Evolutionary conservation across 176 grass and related monocot species (phyloP).

Genomic region (Calamus simplicifolius): DNA sequence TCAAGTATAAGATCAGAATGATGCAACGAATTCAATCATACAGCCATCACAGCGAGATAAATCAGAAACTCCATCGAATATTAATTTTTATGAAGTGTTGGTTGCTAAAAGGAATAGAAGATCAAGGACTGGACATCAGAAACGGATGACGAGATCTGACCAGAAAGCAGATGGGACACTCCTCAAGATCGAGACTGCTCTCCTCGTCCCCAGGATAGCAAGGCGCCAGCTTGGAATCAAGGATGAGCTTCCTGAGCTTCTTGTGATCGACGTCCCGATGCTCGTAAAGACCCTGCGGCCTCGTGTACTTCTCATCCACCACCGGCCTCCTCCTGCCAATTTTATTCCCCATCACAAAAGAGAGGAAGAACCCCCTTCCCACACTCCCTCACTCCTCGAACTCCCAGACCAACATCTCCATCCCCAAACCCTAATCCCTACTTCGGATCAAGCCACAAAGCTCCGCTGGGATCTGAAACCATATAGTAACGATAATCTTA

Average conservation of each 20-base stretch:
- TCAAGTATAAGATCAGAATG: slow-evolving; percentile 7
- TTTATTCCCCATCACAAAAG: slow-evolving; percentile 70
- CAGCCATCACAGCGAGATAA: slow-evolving; percentile 1
- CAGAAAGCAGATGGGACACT: slow-evolving; percentile 99
- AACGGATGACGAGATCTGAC: slow-evolving; percentile 31
- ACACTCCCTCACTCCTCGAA: neutral
- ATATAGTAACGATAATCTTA: no score
- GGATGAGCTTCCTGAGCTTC: slow-evolving; percentile 96
- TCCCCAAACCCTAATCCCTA: neutral
- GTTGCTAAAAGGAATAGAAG: neutral
- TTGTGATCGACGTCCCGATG: slow-evolving; percentile 88
- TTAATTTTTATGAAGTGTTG: no score
- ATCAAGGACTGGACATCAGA: neutral
- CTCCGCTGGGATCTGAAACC: no score
- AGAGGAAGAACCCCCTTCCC: neutral
- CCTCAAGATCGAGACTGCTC: slow-evolving; percentile 57
- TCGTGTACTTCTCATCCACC: slow-evolving; percentile 84
- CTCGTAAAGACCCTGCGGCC: slow-evolving; percentile 91
- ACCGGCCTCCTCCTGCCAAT: slow-evolving; percentile 71
- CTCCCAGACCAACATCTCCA: no score
- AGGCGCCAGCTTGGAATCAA: slow-evolving; percentile 93
- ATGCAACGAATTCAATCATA: slow-evolving; percentile 7
- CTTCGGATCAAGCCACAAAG: neutral
- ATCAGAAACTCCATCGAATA: neutral
- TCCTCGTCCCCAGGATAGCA: slow-evolving; percentile 82